Evolutionary conservation across 305 asterid genomes (phyloP).

Genomic region (Fraxinus platypoda): DNA sequence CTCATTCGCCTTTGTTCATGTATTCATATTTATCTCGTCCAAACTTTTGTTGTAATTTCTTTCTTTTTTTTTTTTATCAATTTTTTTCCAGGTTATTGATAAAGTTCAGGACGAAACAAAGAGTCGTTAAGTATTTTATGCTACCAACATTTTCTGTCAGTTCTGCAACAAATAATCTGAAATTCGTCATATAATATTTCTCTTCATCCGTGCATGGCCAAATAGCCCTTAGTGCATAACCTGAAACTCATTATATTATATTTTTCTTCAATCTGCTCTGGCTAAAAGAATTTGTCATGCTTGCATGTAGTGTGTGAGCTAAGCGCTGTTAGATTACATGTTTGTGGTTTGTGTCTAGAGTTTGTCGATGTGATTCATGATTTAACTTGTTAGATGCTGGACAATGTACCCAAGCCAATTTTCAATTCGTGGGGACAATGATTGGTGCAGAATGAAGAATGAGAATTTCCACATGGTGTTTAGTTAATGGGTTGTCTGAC

Average conservation of each 20-base stretch:
- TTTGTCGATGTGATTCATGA: neutral
- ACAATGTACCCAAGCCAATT: neutral
- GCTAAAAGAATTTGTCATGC: neutral
- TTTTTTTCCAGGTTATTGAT: constrained; percentile 49
- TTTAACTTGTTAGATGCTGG: neutral
- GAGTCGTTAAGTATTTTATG: constrained; percentile 39
- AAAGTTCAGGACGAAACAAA: constrained; percentile 67
- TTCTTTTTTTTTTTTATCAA: neutral
- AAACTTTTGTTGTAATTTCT: neutral
- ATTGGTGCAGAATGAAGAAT: neutral
- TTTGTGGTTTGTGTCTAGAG: neutral
- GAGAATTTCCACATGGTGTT: neutral
- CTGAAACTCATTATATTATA: neutral
- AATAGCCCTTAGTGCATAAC: neutral
- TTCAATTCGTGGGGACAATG: neutral
- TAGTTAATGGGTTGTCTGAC: neutral
- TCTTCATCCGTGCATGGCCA: neutral
- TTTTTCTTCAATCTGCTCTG: neutral
- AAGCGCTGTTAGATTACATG: neutral
- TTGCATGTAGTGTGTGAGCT: neutral
- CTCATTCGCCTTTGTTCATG: neutral
- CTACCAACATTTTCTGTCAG: neutral
- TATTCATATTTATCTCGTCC: neutral
- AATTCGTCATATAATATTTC: neutral
- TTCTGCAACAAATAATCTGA: constrained; percentile 2